phyloP scores from a whole-genome alignment of 2,329 filamentous ascomycete species.

The Pseudocercospora fijiensis region DNA sequence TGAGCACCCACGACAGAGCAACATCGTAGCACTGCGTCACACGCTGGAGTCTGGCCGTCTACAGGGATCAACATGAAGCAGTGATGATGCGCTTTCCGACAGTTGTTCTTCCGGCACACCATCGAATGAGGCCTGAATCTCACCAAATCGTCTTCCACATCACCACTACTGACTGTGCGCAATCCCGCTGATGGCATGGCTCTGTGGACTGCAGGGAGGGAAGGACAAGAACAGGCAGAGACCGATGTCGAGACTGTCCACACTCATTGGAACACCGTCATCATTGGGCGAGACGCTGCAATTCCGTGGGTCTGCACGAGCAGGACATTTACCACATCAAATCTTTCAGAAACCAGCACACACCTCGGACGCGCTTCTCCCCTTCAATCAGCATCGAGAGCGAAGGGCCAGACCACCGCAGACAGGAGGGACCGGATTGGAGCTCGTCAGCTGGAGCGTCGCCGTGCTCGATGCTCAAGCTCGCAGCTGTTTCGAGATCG shows the following conservation, averaged over 20 bases:
- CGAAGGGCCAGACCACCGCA: not conserved
- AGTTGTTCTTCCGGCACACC: not conserved
- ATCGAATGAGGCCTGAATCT: not conserved
- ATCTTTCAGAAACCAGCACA: slow-evolving; percentile 1
- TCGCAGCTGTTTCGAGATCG: not conserved
- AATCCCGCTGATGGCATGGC: slow-evolving; percentile 4
- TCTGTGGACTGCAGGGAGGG: not conserved
- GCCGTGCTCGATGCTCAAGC: not conserved
- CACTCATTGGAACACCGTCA: not conserved
- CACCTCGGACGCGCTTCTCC: not conserved
- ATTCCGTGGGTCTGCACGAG: not conserved
- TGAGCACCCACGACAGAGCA: not conserved
- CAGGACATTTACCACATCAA: slow-evolving; percentile 1
- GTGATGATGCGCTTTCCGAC: not conserved
- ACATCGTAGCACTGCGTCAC: not conserved
- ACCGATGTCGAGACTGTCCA: not conserved
- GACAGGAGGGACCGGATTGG: not conserved
- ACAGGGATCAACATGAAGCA: not conserved
- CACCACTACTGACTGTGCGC: not conserved
- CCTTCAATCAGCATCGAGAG: not conserved
- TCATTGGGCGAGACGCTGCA: not conserved
- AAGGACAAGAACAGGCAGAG: not conserved
- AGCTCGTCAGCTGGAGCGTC: slow-evolving; percentile 1
- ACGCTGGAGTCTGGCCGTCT: not conserved
- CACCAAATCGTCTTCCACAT: not conserved